These are phyloP conservation scores for Anthracocystis panici-leucophaei DNA, from an alignment of 1,284 basidiomycete species.

Conservation along the genomic window DNA sequence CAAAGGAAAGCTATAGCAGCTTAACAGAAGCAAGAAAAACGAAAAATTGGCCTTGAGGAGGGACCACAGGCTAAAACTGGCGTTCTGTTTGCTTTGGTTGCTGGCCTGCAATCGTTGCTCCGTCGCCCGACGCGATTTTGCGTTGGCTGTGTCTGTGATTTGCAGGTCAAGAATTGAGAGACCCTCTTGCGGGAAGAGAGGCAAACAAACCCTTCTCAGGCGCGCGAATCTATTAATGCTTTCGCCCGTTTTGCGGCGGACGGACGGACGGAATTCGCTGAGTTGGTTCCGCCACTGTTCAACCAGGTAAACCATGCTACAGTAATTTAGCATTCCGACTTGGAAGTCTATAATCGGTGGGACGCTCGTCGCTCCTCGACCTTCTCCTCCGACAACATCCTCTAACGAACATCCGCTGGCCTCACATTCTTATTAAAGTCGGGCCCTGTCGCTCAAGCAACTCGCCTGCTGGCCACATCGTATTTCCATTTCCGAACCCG, in stretches of 20 bases:
- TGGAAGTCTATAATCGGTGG: background rate
- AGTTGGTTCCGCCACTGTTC: slow-evolving; percentile 7
- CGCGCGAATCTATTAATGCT: slow-evolving; percentile 3
- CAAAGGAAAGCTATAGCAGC: too few species aligned
- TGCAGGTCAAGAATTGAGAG: background rate
- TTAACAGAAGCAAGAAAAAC: too few species aligned
- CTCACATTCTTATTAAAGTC: slow-evolving; percentile 1
- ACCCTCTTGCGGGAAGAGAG: background rate
- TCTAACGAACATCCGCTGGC: background rate
- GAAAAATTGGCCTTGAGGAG: too few species aligned
- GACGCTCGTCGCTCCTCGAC: background rate
- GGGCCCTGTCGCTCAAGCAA: background rate
- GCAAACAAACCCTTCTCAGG: background rate
- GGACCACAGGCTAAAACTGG: too few species aligned
- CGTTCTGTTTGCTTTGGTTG: background rate
- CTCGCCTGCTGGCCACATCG: background rate
- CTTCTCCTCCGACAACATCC: background rate
- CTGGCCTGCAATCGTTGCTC: background rate
- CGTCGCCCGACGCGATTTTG: slow-evolving; percentile 4
- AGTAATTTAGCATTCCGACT: background rate
- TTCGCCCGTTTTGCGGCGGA: background rate
- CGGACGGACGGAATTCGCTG: background rate
- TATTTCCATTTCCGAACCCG: background rate
- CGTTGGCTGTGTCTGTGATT: background rate
- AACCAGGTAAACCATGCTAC: background rate